phyloP scores from a whole-genome alignment of 306 rosid species.

The Sophora flavescens region DNA sequence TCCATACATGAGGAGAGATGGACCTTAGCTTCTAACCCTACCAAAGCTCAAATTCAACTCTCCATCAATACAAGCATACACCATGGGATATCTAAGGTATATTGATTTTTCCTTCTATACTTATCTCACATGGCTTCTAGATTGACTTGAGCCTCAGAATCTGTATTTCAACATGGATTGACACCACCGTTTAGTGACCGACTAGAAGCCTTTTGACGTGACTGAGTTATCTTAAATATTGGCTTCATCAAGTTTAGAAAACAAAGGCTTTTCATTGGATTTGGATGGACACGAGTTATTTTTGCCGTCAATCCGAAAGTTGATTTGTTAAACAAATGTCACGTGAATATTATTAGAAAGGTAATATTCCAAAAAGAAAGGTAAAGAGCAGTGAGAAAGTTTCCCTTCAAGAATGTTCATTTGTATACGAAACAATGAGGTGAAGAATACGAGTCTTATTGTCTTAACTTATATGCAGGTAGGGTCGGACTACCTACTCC shows the following conservation, averaged over 20 bases:
- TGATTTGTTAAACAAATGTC: neutral
- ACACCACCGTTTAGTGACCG: too few relatives aligned
- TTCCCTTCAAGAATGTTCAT: constrained; percentile 18
- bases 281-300: neutral
- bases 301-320: neutral
- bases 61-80: too few relatives aligned
- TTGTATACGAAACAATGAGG: constrained; percentile 25
- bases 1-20: too few relatives aligned
- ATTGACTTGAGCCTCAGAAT: too few relatives aligned
- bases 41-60: too few relatives aligned
- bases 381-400: constrained; percentile 19
- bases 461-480: constrained; percentile 13
- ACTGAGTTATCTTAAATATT: too few relatives aligned
- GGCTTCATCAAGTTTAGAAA: neutral
- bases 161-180: too few relatives aligned
- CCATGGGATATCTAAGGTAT: too few relatives aligned
- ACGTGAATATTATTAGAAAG: constrained; percentile 28
- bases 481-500: constrained; percentile 23
- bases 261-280: neutral
- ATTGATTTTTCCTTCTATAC: too few relatives aligned
- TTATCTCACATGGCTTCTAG: too few relatives aligned
- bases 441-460: neutral
- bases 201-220: too few relatives aligned
- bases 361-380: constrained; percentile 11
- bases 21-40: too few relatives aligned